Evolutionary conservation across 1,284 basidiomycete genomes (phyloP), one percentile per base, ranked within the genome.

Genomic region (Ceratobasidium sp.): DNA sequence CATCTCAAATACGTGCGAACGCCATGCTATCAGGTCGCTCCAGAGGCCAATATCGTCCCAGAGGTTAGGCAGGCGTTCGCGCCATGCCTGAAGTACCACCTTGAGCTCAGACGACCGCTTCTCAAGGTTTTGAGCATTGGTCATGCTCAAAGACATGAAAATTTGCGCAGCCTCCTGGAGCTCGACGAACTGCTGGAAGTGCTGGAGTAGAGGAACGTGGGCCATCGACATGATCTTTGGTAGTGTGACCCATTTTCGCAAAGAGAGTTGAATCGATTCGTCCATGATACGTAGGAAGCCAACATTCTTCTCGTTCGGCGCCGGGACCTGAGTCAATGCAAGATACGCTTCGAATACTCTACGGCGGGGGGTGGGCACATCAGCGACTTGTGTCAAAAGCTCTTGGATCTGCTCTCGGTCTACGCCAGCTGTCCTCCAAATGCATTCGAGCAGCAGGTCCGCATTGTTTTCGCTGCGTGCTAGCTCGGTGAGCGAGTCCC

Each of bases 101-200:
- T 99, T 99, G 76, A 99, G 85, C 79, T 99, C 97, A 0, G 89
- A 88, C 0, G 95, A 98, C 74, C 96, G 93, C 81, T 94, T 92
- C 81, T 99, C 97, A 74, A 99, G 83, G 78, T 99, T 99, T 78
- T 86, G 85, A 0, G 91, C 90, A 72, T 86, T 98, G 1, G 98
- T 99, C 74, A 88, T 87, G 1, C 92, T 89, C 33, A 99, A 84
- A 23, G 92, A 95, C 42, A 92, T 91, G 78, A 99, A 99, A 60
- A 99, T 96, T 76, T 93, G 91, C 5, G 95, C 90, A 4, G 97
- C 96, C 81, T 99, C 97, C 79, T 96, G 93, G 23, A 99, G 85
- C 81, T 99, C 97, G 54, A 99, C 96, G 76, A 98, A 96, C 79
- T 99, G 98, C 81, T 99, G 97, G 85, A 99, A 99, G 81, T 98